phyloP scores from a whole-genome alignment of 2,329 filamentous ascomycete genomes.

The Fusarium sp. region DNA sequence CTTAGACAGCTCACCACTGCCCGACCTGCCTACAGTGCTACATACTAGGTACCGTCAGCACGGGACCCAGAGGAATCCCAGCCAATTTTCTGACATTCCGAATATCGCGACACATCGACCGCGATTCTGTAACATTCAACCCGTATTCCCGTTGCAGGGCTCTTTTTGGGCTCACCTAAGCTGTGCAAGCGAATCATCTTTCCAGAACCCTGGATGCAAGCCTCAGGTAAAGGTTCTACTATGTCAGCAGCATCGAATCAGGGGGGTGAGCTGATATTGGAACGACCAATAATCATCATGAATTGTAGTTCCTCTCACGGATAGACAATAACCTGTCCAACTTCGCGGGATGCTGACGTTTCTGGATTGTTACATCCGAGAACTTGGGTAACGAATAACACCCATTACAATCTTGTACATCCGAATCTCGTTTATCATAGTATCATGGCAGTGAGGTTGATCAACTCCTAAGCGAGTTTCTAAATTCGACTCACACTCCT shows the following conservation, averaged over 20 bases:
- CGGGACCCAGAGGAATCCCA: not conserved
- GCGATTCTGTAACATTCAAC: not conserved
- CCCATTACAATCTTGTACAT: not conserved
- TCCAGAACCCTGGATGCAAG: constrained; percentile 8
- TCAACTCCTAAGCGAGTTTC: not conserved
- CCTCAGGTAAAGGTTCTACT: constrained; percentile 9
- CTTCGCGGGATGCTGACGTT: constrained; percentile 12
- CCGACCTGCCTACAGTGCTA: not conserved
- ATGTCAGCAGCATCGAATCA: constrained; percentile 17
- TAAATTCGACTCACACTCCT: not conserved
- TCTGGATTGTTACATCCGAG: constrained; percentile 24
- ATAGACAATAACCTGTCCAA: not conserved
- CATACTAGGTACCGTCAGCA: constrained; percentile 3
- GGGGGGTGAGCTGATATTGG: not conserved
- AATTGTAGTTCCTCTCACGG: not conserved
- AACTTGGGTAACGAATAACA: constrained; percentile 5
- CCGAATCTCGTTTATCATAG: not conserved
- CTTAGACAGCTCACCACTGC: constrained; percentile 25
- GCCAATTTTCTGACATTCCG: constrained; percentile 25
- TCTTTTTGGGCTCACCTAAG: constrained; percentile 28
- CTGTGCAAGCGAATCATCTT: constrained; percentile 20
- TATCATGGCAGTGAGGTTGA: not conserved
- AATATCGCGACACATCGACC: not conserved
- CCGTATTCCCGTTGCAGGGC: not conserved
- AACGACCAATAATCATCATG: constrained; percentile 16